Conservation (phyloP, 169 alveolate species). For the Plasmodium gallinaceum region DNA sequence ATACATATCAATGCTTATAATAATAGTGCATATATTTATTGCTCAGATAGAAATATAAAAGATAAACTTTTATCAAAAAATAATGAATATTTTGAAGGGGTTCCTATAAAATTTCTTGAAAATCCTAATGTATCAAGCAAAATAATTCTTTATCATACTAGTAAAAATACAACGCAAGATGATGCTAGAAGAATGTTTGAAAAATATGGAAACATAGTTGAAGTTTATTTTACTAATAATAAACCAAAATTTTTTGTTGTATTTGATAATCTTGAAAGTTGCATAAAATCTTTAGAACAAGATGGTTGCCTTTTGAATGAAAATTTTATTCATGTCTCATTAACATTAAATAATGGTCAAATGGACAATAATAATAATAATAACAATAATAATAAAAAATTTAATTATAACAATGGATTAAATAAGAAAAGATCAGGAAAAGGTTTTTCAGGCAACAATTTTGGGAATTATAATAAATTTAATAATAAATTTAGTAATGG, state of each 20-base stretch:
- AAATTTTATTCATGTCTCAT: constrained; percentile 13
- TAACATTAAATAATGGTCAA: background rate
- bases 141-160: background rate
- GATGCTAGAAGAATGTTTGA: constrained; percentile 12
- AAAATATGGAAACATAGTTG: constrained; percentile 21
- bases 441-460: constrained; percentile 15
- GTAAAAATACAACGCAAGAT: constrained; percentile 5
- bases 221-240: background rate
- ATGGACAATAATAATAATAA: background rate
- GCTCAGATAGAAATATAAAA: constrained; percentile 4
- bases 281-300: constrained; percentile 36
- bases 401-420: constrained; percentile 21
- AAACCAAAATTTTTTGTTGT: constrained; percentile 7
- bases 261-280: constrained; percentile 25
- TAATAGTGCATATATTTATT: constrained; percentile 43
- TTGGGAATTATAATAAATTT: background rate
- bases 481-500: background rate
- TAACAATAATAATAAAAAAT: constrained; percentile 3
- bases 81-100: constrained; percentile 33
- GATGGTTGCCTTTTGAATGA: constrained; percentile 37
- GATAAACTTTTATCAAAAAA: constrained; percentile 13
- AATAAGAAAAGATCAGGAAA: constrained; percentile 13
- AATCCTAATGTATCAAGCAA: constrained; percentile 2
- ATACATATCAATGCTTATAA: background rate
- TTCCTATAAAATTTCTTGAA: constrained; percentile 30